These are phyloP conservation scores for Rhodamnia argentea DNA, from an alignment of 345 rosid genomes.

Conservation along the genomic window DNA sequence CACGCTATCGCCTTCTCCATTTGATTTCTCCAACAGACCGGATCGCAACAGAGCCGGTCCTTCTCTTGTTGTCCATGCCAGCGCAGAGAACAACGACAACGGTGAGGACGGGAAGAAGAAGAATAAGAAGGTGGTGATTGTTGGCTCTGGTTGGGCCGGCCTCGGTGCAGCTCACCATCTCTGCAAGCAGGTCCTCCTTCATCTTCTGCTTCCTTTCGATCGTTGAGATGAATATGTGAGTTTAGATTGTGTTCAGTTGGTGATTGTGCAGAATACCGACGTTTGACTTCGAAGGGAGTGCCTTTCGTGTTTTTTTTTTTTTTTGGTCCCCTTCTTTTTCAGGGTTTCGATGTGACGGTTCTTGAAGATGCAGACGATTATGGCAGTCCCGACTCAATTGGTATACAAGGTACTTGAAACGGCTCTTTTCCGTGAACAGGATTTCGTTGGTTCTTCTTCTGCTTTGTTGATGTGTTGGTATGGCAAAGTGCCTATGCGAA, in stretches of 20 bases:
- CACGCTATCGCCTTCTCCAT: neutral
- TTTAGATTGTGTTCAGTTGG: neutral
- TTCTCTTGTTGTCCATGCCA: neutral
- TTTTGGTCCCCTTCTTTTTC: neutral
- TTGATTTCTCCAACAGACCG: neutral
- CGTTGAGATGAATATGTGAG: neutral
- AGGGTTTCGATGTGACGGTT: slow-evolving; percentile 51
- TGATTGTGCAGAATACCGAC: neutral
- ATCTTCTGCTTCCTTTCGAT: neutral
- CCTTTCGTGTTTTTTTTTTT: neutral
- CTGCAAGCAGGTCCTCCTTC: slow-evolving; percentile 26
- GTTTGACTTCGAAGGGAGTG: neutral
- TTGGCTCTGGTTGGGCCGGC: slow-evolving; percentile 67
- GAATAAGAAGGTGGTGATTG: slow-evolving; percentile 31
- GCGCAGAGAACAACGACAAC: neutral
- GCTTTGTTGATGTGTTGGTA: neutral
- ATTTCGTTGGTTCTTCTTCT: neutral
- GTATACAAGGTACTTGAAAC: slow-evolving; percentile 36
- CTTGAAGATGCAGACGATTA: slow-evolving; percentile 38
- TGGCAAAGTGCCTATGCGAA: neutral
- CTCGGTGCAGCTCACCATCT: slow-evolving; percentile 62
- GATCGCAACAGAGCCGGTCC: neutral
- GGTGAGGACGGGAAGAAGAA: neutral
- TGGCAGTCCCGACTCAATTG: slow-evolving; percentile 35
- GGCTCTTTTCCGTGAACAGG: neutral